These are phyloP conservation scores for Metschnikowia koreensis DNA, from an alignment of 805 yeast genomes.

Conservation along the genomic window DNA sequence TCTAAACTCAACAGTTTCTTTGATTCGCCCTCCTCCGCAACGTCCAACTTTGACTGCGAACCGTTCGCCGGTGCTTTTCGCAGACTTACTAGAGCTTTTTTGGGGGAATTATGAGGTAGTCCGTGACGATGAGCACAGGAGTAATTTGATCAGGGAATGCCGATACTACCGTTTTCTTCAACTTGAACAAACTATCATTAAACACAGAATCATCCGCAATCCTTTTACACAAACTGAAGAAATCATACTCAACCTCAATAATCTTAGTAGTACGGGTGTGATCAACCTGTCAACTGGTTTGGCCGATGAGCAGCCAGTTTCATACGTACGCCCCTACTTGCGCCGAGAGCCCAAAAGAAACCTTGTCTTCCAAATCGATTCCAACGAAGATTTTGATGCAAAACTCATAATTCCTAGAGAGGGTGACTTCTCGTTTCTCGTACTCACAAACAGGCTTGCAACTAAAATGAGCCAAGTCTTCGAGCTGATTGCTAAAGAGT, in stretches of 20 bases:
- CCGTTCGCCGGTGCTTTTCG: constrained; percentile 54
- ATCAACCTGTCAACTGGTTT: constrained; percentile 19
- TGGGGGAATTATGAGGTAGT: constrained; percentile 54
- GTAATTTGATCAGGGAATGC: constrained; percentile 63
- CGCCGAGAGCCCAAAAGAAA: constrained; percentile 31
- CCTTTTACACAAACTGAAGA: constrained; percentile 54
- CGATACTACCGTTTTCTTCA: constrained; percentile 72
- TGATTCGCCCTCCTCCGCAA: constrained; percentile 78
- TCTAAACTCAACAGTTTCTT: constrained; percentile 37
- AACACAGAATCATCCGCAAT: constrained; percentile 48
- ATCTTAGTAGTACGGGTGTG: constrained; percentile 43
- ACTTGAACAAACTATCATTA: constrained; percentile 68
- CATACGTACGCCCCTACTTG: constrained; percentile 35
- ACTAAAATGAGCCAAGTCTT: constrained; percentile 25
- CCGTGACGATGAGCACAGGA: constrained; percentile 53
- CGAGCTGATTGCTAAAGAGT: constrained; percentile 19
- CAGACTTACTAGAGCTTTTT: constrained; percentile 52
- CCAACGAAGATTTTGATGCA: constrained; percentile 26
- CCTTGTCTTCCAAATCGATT: constrained; percentile 33
- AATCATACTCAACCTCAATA: constrained; percentile 50
- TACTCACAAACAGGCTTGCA: constrained; percentile 26
- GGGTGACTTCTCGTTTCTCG: constrained; percentile 24
- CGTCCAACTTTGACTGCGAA: constrained; percentile 52
- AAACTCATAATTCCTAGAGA: constrained; percentile 32
- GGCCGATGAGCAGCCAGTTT: constrained; percentile 22